phyloP scores from a whole-genome alignment of 257 asterid species.

The Solanum raphanifolium region DNA sequence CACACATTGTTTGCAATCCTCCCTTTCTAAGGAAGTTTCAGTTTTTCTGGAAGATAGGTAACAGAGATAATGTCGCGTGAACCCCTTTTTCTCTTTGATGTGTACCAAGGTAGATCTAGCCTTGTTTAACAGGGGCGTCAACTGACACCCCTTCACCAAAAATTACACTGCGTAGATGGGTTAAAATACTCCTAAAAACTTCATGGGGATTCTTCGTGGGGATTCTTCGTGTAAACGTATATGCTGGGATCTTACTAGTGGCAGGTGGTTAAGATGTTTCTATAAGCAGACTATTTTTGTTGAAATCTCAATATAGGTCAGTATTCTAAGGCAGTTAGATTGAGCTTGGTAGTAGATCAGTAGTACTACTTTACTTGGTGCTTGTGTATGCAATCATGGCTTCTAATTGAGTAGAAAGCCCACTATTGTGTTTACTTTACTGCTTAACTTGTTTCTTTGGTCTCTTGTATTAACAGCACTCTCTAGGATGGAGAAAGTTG shows the following conservation, averaged over 20 bases:
- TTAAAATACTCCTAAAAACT: background rate
- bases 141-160: background rate
- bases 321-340: background rate
- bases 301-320: background rate
- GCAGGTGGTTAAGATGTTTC: background rate
- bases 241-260: background rate
- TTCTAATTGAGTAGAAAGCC: background rate
- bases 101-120: background rate
- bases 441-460: background rate
- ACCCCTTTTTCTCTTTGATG: background rate
- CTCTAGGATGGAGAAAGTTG: slow-evolving; percentile 53
- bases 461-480: slow-evolving; percentile 22
- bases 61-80: background rate
- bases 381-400: background rate
- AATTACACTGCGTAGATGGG: background rate
- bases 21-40: background rate
- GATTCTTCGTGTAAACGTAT: background rate
- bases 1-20: background rate
- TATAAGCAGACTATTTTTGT: too few relatives aligned
- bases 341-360: background rate
- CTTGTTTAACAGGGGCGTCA: background rate
- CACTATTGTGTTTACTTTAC: background rate
- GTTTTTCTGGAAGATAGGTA: background rate
- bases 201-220: background rate
- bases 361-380: background rate